Percentiles rank a stretch among this genome's conserved stretches.
These are phyloP conservation scores for Aspergillus indologenus DNA, from an alignment of 495 filamentous ascomycete species.

Conservation along the genomic window DNA sequence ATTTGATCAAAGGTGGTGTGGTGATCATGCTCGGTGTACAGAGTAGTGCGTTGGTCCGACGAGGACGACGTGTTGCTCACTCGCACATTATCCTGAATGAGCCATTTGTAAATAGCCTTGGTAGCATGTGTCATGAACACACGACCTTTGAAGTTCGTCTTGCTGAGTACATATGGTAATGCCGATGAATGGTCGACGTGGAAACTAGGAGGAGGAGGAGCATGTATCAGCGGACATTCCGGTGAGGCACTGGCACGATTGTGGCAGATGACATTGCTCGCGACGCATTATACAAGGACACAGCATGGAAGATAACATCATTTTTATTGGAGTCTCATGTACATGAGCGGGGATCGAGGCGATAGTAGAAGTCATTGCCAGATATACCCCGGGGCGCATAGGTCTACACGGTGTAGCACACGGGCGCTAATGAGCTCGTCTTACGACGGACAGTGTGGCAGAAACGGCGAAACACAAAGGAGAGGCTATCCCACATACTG, in stretches of 20 bases:
- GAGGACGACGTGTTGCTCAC: constrained; percentile 74
- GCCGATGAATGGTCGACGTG: constrained; percentile 97
- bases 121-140: constrained; percentile 99
- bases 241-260: background rate
- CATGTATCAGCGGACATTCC: constrained; percentile 25
- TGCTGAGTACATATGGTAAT: constrained; percentile 92
- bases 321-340: constrained; percentile 36
- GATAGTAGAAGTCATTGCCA: constrained; percentile 8
- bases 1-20: constrained; percentile 88
- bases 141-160: constrained; percentile 93
- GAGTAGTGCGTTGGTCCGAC: constrained; percentile 68
- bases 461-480: constrained; percentile 12
- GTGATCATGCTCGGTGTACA: constrained; percentile 94
- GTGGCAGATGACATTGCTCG: background rate
- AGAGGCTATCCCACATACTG: constrained; percentile 66
- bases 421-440: constrained; percentile 5
- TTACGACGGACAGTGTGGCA: constrained; percentile 1
- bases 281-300: constrained; percentile 19
- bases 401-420: constrained; percentile 6
- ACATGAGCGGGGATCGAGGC: constrained; percentile 23
- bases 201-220: constrained; percentile 59
- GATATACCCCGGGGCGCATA: constrained; percentile 9
- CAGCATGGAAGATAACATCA: constrained; percentile 17
- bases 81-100: constrained; percentile 93
- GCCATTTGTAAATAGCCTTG: constrained; percentile 99